phyloP scores from a whole-genome alignment of 2,329 filamentous ascomycete species.

The Cladosporium velox region DNA sequence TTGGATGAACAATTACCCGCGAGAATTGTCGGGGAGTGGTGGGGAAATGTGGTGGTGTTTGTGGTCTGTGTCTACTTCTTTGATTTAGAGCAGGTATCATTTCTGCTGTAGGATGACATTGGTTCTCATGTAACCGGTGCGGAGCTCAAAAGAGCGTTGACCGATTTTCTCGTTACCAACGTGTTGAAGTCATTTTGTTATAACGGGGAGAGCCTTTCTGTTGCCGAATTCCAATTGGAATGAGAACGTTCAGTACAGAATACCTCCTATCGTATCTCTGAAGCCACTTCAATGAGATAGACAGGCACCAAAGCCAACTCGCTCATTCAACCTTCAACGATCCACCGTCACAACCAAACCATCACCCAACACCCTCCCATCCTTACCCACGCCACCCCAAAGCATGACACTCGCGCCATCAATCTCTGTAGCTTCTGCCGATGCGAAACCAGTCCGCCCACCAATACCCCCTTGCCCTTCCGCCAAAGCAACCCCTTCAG shows the following conservation, averaged over 20 bases:
- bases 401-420: constrained; percentile 52
- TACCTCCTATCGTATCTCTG: background rate
- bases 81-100: background rate
- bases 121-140: background rate
- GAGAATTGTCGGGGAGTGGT: background rate
- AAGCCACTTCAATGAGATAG: background rate
- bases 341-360: constrained; percentile 46
- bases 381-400: constrained; percentile 55
- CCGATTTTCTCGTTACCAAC: background rate
- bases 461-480: constrained; percentile 41
- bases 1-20: background rate
- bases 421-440: constrained; percentile 43
- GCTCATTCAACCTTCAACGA: constrained; percentile 11
- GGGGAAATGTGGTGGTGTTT: background rate
- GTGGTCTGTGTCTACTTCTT: background rate
- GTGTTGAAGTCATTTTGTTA: background rate
- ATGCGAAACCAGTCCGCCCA: constrained; percentile 43
- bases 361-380: constrained; percentile 45
- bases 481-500: constrained; percentile 41
- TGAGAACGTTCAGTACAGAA: background rate
- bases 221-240: background rate
- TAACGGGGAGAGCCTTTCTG: background rate
- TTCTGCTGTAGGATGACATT: background rate
- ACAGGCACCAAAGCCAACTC: background rate
- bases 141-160: background rate